Conservation (phyloP, 192 early-diverging fungal genomes). For the Coemansia sp. region DNA sequence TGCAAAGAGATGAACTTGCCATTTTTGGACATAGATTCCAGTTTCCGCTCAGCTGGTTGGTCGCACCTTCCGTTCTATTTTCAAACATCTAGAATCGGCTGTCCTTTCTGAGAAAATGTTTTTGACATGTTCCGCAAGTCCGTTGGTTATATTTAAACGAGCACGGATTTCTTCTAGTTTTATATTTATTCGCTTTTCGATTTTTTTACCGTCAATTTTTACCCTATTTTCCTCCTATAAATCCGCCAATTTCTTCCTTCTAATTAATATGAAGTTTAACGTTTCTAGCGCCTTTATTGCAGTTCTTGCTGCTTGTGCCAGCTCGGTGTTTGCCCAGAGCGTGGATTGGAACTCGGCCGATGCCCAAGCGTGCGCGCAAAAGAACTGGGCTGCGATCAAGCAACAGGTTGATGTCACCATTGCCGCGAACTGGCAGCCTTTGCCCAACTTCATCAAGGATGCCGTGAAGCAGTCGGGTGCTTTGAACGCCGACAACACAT, state of each 20-base stretch:
- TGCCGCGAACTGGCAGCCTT: conserved; percentile 13
- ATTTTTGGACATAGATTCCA: not conserved
- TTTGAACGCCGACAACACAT: conserved; percentile 20
- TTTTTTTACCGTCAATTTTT: not conserved
- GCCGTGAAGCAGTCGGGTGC: not conserved
- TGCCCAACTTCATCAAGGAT: conserved; percentile 25
- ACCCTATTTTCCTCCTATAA: not conserved
- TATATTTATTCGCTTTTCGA: not conserved
- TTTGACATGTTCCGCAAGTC: not conserved
- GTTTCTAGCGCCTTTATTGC: conserved; percentile 11
- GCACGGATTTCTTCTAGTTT: not conserved
- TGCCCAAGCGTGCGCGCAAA: conserved; percentile 22
- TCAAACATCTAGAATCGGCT: not conserved
- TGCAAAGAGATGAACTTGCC: not conserved
- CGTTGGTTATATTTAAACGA: not conserved
- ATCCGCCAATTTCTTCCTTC: not conserved
- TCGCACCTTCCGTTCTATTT: not conserved
- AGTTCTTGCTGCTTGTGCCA: conserved; percentile 17
- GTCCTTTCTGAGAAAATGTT: not conserved
- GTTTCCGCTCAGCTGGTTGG: not conserved
- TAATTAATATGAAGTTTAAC: conserved; percentile 31
- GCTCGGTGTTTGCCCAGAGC: conserved; percentile 8
- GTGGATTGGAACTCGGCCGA: conserved; percentile 28
- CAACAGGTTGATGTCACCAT: conserved; percentile 17
- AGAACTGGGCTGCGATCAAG: conserved; percentile 34